Conservation (phyloP, 225 moss, liverwort and hornwort genomes). For the Neckera pumila region DNA sequence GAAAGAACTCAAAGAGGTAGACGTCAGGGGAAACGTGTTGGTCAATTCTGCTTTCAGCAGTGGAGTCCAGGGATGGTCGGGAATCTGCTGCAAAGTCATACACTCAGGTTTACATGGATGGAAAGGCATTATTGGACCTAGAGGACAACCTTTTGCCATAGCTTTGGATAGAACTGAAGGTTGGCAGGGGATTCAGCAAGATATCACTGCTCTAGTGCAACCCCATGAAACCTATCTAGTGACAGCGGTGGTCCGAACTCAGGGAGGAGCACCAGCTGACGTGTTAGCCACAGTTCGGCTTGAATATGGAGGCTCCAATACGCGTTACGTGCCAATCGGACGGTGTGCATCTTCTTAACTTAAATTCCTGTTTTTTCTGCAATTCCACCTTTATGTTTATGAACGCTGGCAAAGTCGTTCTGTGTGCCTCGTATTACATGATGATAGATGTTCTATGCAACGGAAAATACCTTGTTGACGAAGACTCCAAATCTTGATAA, state of each 20-base stretch:
- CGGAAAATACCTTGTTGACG: background rate
- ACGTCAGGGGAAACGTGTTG: conserved; percentile 23
- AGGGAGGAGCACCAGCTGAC: conserved; percentile 15
- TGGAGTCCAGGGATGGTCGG: conserved; percentile 44
- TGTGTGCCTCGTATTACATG: background rate
- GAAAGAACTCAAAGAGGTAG: conserved; percentile 8
- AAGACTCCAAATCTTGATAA: background rate
- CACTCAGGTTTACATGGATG: conserved; percentile 35
- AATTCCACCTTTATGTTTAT: background rate
- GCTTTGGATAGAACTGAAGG: conserved; percentile 32
- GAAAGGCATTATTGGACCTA: conserved; percentile 32
- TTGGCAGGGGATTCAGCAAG: conserved; percentile 56
- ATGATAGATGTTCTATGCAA: background rate
- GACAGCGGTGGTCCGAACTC: conserved; percentile 24
- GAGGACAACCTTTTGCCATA: conserved; percentile 34
- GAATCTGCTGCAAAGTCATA: conserved; percentile 31
- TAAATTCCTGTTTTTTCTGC: background rate
- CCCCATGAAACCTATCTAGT: conserved; percentile 26
- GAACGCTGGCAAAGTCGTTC: background rate
- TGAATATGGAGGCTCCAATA: conserved; percentile 17
- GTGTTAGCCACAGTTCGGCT: conserved; percentile 51
- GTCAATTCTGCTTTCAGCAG: conserved; percentile 22
- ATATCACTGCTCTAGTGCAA: conserved; percentile 26
- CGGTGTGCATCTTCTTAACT: conserved; percentile 14
- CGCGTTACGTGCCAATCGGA: conserved; percentile 28